A percentile compares a stretch with the other conserved stretches of the same genome.
phyloP scores from a whole-genome alignment of 495 filamentous ascomycete species.

The Pseudomonodictys pantanalensis region DNA sequence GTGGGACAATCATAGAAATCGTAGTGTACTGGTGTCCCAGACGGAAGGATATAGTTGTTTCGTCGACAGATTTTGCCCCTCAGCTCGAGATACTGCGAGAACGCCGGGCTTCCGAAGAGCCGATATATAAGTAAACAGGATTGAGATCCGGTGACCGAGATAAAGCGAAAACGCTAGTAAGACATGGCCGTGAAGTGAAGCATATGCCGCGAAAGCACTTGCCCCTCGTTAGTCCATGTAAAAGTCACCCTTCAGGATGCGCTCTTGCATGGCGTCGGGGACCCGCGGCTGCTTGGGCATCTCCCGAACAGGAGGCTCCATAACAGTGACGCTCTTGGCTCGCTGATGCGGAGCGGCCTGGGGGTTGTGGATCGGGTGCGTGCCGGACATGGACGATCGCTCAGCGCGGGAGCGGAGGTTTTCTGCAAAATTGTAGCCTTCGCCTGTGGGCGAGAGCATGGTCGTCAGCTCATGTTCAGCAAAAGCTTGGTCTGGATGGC shows the following conservation, averaged over 20 bases:
- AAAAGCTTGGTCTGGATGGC: slow-evolving; percentile 23
- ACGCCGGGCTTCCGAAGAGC: no score
- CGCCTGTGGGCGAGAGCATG: slow-evolving; percentile 62
- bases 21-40: not conserved
- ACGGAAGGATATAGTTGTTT: not conserved
- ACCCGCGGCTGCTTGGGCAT: slow-evolving; percentile 52
- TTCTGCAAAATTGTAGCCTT: slow-evolving; percentile 93
- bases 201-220: not conserved
- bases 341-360: slow-evolving; percentile 47
- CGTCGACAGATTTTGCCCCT: not conserved
- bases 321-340: slow-evolving; percentile 63
- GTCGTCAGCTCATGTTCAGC: slow-evolving; percentile 58
- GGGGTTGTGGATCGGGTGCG: slow-evolving; percentile 28
- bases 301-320: slow-evolving; percentile 56
- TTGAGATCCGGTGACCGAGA: not conserved
- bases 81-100: no score
- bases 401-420: slow-evolving; percentile 86
- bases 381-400: slow-evolving; percentile 63
- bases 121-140: no score
- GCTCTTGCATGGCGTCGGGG: slow-evolving; percentile 90
- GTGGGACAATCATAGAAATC: slow-evolving; percentile 24
- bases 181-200: slow-evolving; percentile 16
- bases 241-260: slow-evolving; percentile 95
- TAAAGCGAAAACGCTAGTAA: slow-evolving; percentile 18
- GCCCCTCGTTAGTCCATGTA: slow-evolving; percentile 76